Conservation (phyloP, 441 rosid genomes). For the Croton setiger region DNA sequence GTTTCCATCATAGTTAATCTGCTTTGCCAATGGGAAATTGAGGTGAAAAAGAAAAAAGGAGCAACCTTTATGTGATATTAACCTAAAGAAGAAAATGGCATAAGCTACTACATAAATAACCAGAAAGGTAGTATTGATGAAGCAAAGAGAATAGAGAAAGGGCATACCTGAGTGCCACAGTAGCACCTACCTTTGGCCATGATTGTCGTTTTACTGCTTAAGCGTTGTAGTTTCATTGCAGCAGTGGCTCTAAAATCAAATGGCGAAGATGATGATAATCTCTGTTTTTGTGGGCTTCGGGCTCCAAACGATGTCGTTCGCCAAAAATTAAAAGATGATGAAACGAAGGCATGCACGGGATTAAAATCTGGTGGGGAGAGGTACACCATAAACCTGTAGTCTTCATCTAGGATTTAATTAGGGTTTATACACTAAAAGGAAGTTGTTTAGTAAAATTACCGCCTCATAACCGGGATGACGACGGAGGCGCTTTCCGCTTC, state of each 20-base stretch:
- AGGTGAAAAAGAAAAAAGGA: not conserved
- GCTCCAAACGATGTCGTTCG: not conserved
- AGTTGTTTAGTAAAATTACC: not conserved
- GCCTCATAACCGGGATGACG: slow-evolving; percentile 21
- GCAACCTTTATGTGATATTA: not conserved
- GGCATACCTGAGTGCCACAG: slow-evolving; percentile 13
- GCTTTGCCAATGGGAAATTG: not conserved
- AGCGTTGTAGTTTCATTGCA: slow-evolving; percentile 38
- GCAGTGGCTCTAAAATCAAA: slow-evolving; percentile 4
- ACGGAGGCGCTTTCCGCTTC: slow-evolving; percentile 67
- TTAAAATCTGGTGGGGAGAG: no score
- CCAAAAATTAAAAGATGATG: not conserved
- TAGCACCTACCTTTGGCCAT: slow-evolving; percentile 12
- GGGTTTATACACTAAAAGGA: not conserved
- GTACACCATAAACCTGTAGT: not conserved
- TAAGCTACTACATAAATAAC: not conserved
- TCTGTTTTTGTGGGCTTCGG: slow-evolving; percentile 7
- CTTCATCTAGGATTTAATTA: slow-evolving; percentile 2
- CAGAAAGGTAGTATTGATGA: not conserved
- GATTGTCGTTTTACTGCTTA: slow-evolving; percentile 21
- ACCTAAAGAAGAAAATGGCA: not conserved
- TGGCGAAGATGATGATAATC: not conserved
- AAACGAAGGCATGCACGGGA: no score
- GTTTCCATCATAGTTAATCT: no score
- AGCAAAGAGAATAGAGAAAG: not conserved